Conservation (phyloP, 2,329 filamentous ascomycete species). For the Aspergillus oerlinghausenensis region DNA sequence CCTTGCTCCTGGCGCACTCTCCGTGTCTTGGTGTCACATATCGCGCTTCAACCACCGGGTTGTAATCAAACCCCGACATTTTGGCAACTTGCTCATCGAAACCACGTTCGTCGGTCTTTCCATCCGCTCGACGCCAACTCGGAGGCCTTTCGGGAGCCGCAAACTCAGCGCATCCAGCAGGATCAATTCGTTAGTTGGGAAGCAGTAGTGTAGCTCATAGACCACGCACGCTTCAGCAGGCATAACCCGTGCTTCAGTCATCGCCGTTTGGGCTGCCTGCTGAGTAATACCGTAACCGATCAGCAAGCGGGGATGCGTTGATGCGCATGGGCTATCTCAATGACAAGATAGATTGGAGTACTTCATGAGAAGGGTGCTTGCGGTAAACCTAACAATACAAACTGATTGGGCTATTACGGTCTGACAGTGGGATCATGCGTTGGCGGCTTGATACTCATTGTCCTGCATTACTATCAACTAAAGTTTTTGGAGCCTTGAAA, state of each 20-base stretch:
- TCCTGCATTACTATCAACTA: background rate
- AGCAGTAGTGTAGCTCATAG: constrained; percentile 84
- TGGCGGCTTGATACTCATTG: too few relatives aligned
- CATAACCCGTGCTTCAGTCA: too few relatives aligned
- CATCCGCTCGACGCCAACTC: constrained; percentile 66
- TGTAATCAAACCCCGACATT: constrained; percentile 67
- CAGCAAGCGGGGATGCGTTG: too few relatives aligned
- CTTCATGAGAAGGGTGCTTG: too few relatives aligned
- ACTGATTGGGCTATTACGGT: too few relatives aligned
- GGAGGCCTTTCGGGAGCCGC: constrained; percentile 77
- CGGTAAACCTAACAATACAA: too few relatives aligned
- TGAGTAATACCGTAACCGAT: too few relatives aligned
- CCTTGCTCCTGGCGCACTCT: constrained; percentile 64
- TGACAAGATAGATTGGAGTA: too few relatives aligned
- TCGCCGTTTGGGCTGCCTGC: too few relatives aligned
- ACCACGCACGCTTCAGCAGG: too few relatives aligned
- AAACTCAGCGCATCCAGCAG: constrained; percentile 77
- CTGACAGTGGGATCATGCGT: too few relatives aligned
- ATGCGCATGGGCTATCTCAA: too few relatives aligned
- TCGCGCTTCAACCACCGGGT: constrained; percentile 56
- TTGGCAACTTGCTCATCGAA: constrained; percentile 40
- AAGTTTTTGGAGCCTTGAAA: background rate
- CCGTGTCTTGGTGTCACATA: constrained; percentile 76
- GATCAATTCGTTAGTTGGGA: constrained; percentile 92
- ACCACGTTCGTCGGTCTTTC: constrained; percentile 38